These are phyloP conservation scores for Hippophae gyantsensis DNA, from an alignment of 306 rosid genomes.

Conservation along the genomic window DNA sequence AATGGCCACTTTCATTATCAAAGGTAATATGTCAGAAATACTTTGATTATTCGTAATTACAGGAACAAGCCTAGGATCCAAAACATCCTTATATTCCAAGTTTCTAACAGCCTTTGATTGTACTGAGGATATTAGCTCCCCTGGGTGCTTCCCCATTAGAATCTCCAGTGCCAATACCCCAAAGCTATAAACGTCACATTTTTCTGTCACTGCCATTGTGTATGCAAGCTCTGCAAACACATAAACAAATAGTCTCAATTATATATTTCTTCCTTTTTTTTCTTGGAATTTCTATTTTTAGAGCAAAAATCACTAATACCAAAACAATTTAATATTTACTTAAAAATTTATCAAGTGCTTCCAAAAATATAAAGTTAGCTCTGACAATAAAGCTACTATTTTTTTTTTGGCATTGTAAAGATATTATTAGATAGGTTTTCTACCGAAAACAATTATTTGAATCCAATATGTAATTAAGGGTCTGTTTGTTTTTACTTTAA, in stretches of 20 bases:
- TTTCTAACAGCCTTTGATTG: not conserved
- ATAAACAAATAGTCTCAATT: not conserved
- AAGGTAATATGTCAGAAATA: not conserved
- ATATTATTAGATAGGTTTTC: no score
- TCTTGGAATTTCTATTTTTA: no score
- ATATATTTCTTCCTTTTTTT: no score
- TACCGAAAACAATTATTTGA: no score
- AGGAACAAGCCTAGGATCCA: slow-evolving; percentile 10
- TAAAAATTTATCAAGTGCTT: no score
- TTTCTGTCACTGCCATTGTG: slow-evolving; percentile 10
- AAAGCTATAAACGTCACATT: slow-evolving; percentile 9
- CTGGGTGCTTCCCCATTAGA: slow-evolving; percentile 7
- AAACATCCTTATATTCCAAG: not conserved
- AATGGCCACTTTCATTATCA: not conserved
- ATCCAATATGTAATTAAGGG: no score
- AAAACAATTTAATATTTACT: no score
- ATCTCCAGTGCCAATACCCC: slow-evolving; percentile 17
- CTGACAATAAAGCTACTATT: no score
- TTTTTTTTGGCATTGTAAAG: no score
- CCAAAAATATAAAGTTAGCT: no score
- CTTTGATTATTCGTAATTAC: not conserved
- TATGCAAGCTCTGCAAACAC: slow-evolving; percentile 16
- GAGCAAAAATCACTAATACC: no score
- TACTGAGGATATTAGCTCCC: not conserved
- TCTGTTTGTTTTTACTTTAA: no score